phyloP scores from a whole-genome alignment of 257 asterid genomes.

The Nicotiana knightiana region DNA sequence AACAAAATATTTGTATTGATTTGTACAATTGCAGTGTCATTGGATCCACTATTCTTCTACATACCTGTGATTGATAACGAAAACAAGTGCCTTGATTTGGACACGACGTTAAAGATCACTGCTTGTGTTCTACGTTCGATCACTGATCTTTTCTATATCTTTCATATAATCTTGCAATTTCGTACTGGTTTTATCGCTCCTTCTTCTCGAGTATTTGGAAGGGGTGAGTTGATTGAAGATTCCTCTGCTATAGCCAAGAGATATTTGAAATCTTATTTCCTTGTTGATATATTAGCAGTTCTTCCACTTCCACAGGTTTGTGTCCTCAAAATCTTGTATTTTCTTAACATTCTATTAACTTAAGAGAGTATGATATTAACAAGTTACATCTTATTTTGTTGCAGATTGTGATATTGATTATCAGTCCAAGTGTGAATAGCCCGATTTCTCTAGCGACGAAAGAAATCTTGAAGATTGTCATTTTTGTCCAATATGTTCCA shows the following conservation, averaged over 20 bases:
- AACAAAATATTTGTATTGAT: conserved; percentile 47
- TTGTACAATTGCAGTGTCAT: conserved; percentile 39
- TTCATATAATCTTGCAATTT: conserved; percentile 55
- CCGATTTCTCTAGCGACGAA: conserved; percentile 42
- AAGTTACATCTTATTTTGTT: not conserved
- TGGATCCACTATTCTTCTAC: conserved; percentile 70
- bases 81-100: conserved; percentile 39
- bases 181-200: conserved; percentile 58
- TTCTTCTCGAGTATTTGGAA: conserved; percentile 52
- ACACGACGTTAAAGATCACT: conserved; percentile 27
- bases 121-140: conserved; percentile 54
- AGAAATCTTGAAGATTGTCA: conserved; percentile 31
- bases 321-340: not conserved
- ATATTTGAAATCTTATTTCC: conserved; percentile 43
- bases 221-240: conserved; percentile 56
- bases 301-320: conserved; percentile 72
- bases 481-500: conserved; percentile 46
- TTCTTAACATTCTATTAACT: not conserved
- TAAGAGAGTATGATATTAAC: not conserved
- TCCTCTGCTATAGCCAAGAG: conserved; percentile 47
- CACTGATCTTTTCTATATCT: conserved; percentile 43
- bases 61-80: conserved; percentile 37
- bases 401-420: conserved; percentile 36
- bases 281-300: conserved; percentile 46
- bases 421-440: conserved; percentile 19